Conservation (phyloP, 2,329 filamentous ascomycete species). For the Trichoderma hamatum region DNA sequence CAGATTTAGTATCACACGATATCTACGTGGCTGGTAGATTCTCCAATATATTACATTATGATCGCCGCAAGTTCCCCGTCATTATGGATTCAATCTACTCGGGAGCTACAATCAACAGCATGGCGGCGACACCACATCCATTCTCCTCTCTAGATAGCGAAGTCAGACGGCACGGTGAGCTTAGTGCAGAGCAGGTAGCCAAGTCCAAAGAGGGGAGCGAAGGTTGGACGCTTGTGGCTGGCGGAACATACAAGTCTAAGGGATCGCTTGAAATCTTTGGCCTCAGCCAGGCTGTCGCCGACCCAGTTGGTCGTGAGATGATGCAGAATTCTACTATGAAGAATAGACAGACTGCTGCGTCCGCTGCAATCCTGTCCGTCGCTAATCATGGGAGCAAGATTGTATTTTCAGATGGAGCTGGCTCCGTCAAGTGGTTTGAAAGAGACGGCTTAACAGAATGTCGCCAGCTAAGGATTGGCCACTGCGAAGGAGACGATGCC, state of each 20-base stretch:
- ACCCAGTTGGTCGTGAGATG: slow-evolving; percentile 34
- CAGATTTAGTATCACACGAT: slow-evolving; percentile 66
- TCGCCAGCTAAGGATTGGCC: slow-evolving; percentile 57
- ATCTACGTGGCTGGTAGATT: slow-evolving; percentile 91
- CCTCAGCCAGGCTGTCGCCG: slow-evolving; percentile 43
- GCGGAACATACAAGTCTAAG: slow-evolving; percentile 89
- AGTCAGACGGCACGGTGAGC: slow-evolving; percentile 55
- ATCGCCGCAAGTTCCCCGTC: slow-evolving; percentile 80
- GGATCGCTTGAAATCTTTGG: slow-evolving; percentile 89
- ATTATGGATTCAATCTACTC: slow-evolving; percentile 81
- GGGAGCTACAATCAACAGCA: slow-evolving; percentile 73
- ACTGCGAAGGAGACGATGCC: slow-evolving; percentile 52
- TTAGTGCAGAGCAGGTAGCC: slow-evolving; percentile 58
- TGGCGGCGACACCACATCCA: slow-evolving; percentile 70
- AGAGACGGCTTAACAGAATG: slow-evolving; percentile 72
- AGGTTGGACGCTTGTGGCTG: slow-evolving; percentile 74
- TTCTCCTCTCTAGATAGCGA: slow-evolving; percentile 66
- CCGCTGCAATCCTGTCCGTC: slow-evolving; percentile 79
- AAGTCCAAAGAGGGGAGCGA: slow-evolving; percentile 55
- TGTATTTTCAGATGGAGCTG: slow-evolving; percentile 81
- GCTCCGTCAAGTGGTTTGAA: slow-evolving; percentile 88
- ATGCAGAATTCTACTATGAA: slow-evolving; percentile 58
- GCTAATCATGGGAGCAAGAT: slow-evolving; percentile 79
- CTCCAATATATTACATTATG: slow-evolving; percentile 85
- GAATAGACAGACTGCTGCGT: slow-evolving; percentile 82